Evolutionary conservation across 306 rosid genomes (phyloP).

Genomic region (Delonix regia): DNA sequence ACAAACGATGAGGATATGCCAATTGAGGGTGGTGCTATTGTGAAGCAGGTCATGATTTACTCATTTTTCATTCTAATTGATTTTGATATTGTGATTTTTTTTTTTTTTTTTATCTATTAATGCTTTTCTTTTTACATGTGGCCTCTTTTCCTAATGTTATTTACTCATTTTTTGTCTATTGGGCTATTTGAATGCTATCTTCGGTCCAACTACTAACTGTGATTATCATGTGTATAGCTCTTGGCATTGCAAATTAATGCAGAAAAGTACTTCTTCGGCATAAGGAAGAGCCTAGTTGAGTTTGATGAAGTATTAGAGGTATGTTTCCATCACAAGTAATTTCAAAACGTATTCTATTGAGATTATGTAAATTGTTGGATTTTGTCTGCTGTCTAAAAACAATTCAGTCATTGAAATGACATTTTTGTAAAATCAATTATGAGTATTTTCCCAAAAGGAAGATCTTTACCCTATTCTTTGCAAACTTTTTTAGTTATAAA

Average conservation of each 20-base stretch:
- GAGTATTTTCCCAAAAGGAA: constrained; percentile 17
- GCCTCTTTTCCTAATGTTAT: constrained; percentile 29
- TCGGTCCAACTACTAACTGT: constrained; percentile 41
- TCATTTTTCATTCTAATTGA: constrained; percentile 30
- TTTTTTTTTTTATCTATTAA: constrained; percentile 21
- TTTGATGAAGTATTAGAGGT: constrained; percentile 99
- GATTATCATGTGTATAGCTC: constrained; percentile 53
- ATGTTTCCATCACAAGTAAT: constrained; percentile 34
- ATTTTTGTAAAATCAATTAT: background rate
- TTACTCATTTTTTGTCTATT: constrained; percentile 14
- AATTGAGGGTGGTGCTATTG: constrained; percentile 83
- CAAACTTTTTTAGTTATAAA: constrained; percentile 15
- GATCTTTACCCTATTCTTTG: constrained; percentile 13
- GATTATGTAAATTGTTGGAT: constrained; percentile 31
- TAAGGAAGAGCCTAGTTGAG: constrained; percentile 91
- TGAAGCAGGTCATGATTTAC: constrained; percentile 77
- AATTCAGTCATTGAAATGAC: constrained; percentile 19
- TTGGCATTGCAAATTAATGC: constrained; percentile 91
- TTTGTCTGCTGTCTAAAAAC: constrained; percentile 11
- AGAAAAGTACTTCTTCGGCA: constrained; percentile 85
- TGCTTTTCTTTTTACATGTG: background rate
- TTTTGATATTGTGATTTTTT: background rate
- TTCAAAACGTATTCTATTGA: background rate
- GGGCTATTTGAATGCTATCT: constrained; percentile 32
- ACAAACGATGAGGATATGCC: constrained; percentile 93